Conservation (phyloP, 164 flowering plant species). For the Macadamia integrifolia region DNA sequence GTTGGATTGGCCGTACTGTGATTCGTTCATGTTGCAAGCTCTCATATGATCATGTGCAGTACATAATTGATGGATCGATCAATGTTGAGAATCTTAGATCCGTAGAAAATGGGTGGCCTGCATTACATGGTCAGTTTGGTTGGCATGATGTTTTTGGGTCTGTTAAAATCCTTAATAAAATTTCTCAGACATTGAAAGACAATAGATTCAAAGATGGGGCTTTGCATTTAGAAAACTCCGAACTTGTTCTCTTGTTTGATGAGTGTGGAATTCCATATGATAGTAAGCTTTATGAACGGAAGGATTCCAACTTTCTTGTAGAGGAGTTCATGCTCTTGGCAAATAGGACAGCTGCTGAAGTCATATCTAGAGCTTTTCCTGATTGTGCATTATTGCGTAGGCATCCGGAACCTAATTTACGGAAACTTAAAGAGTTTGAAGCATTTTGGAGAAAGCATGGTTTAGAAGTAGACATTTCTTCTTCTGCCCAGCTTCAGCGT, state of each 20-base stretch:
- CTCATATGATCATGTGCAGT: constrained; percentile 80
- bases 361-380: constrained; percentile 78
- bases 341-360: constrained; percentile 80
- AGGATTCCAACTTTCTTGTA: constrained; percentile 64
- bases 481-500: constrained; percentile 58
- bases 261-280: constrained; percentile 71
- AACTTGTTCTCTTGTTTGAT: constrained; percentile 57
- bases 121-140: constrained; percentile 51
- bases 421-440: constrained; percentile 79
- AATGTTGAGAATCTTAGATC: constrained; percentile 18
- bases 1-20: constrained; percentile 90
- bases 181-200: constrained; percentile 56
- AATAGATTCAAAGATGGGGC: constrained; percentile 71
- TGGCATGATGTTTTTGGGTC: constrained; percentile 64
- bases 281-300: constrained; percentile 35
- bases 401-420: constrained; percentile 79
- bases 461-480: constrained; percentile 65
- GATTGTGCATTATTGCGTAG: constrained; percentile 71
- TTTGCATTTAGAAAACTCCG: constrained; percentile 59
- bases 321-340: constrained; percentile 98
- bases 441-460: constrained; percentile 73
- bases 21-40: constrained; percentile 88
- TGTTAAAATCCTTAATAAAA: constrained; percentile 47
- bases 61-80: constrained; percentile 54
- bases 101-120: constrained; percentile 29